Base-by-base conservation (phyloP, 768 basidiomycete species). In the Xerocomellus dryophilus region DNA sequence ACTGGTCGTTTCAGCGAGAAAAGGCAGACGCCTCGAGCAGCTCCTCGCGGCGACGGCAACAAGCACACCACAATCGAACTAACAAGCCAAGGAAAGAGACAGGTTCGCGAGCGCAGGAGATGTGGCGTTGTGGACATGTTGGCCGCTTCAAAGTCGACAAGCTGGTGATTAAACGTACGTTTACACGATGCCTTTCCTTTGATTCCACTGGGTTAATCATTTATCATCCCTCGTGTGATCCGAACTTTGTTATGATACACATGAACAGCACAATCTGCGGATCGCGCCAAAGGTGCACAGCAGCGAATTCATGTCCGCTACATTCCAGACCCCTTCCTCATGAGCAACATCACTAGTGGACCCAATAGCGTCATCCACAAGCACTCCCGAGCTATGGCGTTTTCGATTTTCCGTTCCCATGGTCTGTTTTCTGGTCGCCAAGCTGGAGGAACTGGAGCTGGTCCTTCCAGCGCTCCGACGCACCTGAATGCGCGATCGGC, bases 351-450 rank as follows among this genome's bases (percentile, higher is more conserved):
- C 7, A 71, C 69, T 31, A 77, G 76, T 32, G 85, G 87, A 1
- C 88, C 89, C 0, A 73, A 76, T 21, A 77, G 81, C 32, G 83
- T 86, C 50, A 82, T 93, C 31, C 91, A 93, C 70, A 89, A 88
- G 60, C 90, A 93, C 65, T 89, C 90, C 1, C 83, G 86, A 50
- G 86, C 86, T 4, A 72, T 81, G 29, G 90, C 88, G 1, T 91
- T 90, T 69, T 90, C 90, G 0, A 81, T 93, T 44, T 85, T 86
- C 68, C 81, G 90, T 43, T 80, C 81, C 51, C 82, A 86, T 50
- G 45, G 47, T 20, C 39, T 65, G n/a, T 64, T 63, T 42, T 51
- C 61, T n/a, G 41, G 52, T 40, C 63, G 63, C 15, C 59, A 56
- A 3, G 17, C 54, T 11, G 53, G 43, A n/a, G 58, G 51, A 34